Evolutionary conservation across 2,329 filamentous ascomycete species (phyloP).

Genomic region (Colletotrichum neosansevieriae): DNA sequence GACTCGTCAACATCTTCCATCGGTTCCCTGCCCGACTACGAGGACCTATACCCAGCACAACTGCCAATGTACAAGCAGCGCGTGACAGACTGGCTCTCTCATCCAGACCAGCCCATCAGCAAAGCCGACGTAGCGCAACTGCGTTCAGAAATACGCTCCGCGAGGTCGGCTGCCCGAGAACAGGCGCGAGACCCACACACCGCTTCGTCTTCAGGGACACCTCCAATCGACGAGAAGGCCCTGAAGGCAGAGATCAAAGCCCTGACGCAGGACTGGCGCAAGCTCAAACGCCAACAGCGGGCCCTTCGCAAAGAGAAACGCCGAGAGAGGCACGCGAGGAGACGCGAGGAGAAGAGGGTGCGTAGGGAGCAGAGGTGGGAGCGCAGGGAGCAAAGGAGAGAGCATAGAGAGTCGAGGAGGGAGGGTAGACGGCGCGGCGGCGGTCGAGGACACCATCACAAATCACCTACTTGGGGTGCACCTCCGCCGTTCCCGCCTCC

Average conservation of each 20-base stretch:
- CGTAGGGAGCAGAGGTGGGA: slow-evolving; percentile 48
- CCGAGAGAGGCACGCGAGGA: slow-evolving; percentile 46
- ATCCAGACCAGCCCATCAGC: slow-evolving; percentile 63
- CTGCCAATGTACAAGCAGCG: slow-evolving; percentile 59
- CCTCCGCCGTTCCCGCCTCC: slow-evolving; percentile 26
- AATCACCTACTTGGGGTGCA: slow-evolving; percentile 20
- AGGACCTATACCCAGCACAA: slow-evolving; percentile 62
- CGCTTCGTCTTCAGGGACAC: neutral
- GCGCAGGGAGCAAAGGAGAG: slow-evolving; percentile 47
- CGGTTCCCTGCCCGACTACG: slow-evolving; percentile 66
- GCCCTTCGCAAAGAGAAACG: slow-evolving; percentile 48
- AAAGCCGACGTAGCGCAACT: slow-evolving; percentile 53
- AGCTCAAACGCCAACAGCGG: slow-evolving; percentile 47
- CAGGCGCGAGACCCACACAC: neutral
- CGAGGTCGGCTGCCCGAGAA: slow-evolving; percentile 8
- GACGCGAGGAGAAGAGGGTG: slow-evolving; percentile 50
- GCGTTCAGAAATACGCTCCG: slow-evolving; percentile 19
- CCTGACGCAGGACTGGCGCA: slow-evolving; percentile 59
- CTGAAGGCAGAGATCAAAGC: slow-evolving; percentile 59
- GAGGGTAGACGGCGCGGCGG: slow-evolving; percentile 43
- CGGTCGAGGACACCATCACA: slow-evolving; percentile 15
- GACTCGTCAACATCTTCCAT: slow-evolving; percentile 55
- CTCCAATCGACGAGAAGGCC: slow-evolving; percentile 48
- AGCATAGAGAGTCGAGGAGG: slow-evolving; percentile 47
- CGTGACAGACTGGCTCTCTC: slow-evolving; percentile 62